phyloP scores from a whole-genome alignment of 208 protist species.

The Tetramitus jugosus region DNA sequence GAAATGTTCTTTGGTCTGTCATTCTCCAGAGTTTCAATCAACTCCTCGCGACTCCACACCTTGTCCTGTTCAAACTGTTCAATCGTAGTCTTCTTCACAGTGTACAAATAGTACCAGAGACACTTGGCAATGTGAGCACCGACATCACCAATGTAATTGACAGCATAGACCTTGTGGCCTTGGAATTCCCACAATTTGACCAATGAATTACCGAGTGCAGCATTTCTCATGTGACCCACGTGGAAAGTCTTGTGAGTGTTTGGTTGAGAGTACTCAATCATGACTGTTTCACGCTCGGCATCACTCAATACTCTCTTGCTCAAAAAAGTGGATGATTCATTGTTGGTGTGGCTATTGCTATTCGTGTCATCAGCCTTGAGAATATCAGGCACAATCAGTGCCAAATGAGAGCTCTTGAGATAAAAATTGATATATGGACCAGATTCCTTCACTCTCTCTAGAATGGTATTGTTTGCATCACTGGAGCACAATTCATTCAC shows the following conservation, averaged over 20 bases:
- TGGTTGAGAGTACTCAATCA: slow-evolving; percentile 94
- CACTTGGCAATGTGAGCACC: slow-evolving; percentile 72
- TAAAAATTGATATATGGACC: slow-evolving; percentile 12
- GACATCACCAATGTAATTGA: slow-evolving; percentile 98
- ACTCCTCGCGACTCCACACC: not conserved
- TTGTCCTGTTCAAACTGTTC: slow-evolving; percentile 22
- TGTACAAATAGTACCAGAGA: slow-evolving; percentile 32
- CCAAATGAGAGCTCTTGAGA: not conserved
- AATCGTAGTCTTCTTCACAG: slow-evolving; percentile 20
- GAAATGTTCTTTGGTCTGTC: slow-evolving; percentile 1
- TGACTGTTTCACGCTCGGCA: too few species aligned
- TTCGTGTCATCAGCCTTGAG: too few species aligned
- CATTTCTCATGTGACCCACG: slow-evolving; percentile 93
- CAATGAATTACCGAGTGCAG: slow-evolving; percentile 93
- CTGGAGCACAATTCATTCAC: too few species aligned
- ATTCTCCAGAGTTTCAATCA: not conserved
- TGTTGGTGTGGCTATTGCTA: too few species aligned
- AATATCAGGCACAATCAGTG: not conserved
- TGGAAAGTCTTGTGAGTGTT: slow-evolving; percentile 99
- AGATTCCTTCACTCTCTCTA: not conserved
- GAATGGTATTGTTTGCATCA: too few species aligned
- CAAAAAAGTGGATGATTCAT: too few species aligned
- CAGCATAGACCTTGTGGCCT: slow-evolving; percentile 76
- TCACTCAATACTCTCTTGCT: too few species aligned
- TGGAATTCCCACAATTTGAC: slow-evolving; percentile 83